Base-by-base conservation (phyloP, 352 stramenopile genomes). In the Phytopythium boreale region DNA sequence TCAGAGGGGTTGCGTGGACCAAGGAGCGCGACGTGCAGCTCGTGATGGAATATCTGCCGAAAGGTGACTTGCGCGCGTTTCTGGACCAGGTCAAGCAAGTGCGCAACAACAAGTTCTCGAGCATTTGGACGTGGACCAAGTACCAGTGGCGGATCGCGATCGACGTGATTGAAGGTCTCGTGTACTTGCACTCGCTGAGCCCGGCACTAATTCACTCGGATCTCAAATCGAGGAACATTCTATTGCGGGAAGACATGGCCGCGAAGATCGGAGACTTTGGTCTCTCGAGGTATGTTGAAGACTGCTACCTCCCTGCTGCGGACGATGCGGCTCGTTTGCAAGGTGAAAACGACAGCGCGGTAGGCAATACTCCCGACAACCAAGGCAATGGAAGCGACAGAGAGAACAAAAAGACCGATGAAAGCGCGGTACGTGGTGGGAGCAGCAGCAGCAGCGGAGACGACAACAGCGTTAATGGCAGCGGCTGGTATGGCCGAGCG, bases 31-130 rank as follows among this genome's bases (percentile, higher is more conserved):
- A 83, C 50, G 56, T 89, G 8, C 64, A 78, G 17, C 63, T 77
- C 53, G 53, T 86, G 20, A 75, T 83, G 59, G 80, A 89, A 57
- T 86, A 87, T 53, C 79, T 89, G 68, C 64, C 66, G n/a, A 70
- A 71, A 26, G 80, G 80, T 20, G 80, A 89, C 52, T 56, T 89
- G 44, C 72, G 74, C 29, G 71, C 68, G 17, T 79, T 71, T 55
- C 67, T 88, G 24, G 62, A 58, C 47, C 26, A 60, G 20, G 58
- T 75, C 24, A 78, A 75, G 46, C 68, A 64, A 27, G 66, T 67
- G 39, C 50, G 57, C 4, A 62, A 73, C 24, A 68, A 43, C 60
- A 65, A 63, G 29, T 78, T 76, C 44, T 63, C 63, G 39, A 76
- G 67, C 41, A 68, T 71, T 15, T 79, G 77, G 75, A 78, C 72